phyloP scores from a whole-genome alignment of 345 rosid genomes.

The Pugionium cornutum region DNA sequence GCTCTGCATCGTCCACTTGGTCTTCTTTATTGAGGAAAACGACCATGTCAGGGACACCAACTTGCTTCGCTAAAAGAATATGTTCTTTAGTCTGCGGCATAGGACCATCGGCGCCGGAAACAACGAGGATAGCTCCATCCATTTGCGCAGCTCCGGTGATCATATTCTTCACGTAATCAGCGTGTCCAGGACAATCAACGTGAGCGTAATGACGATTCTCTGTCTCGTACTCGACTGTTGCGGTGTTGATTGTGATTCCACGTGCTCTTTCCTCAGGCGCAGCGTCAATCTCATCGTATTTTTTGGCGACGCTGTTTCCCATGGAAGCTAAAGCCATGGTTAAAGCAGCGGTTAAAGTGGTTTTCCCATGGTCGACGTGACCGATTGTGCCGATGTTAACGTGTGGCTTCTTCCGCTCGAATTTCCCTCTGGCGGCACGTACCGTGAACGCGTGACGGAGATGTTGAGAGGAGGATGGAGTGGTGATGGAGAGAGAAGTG shows the following conservation, averaged over 20 bases:
- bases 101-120: too few species aligned
- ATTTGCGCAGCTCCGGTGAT: slow-evolving; percentile 54
- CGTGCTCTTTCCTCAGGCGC: slow-evolving; percentile 78
- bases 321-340: not conserved
- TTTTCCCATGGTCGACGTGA: slow-evolving; percentile 58
- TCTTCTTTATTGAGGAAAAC: slow-evolving; percentile 88
- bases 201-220: slow-evolving; percentile 43
- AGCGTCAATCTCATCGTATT: slow-evolving; percentile 53
- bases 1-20: slow-evolving; percentile 87
- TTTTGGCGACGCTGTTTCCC: too few species aligned
- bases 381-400: slow-evolving; percentile 57
- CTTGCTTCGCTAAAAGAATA: slow-evolving; percentile 46
- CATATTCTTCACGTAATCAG: slow-evolving; percentile 81
- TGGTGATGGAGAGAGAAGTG: slow-evolving; percentile 31
- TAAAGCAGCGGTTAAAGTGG: slow-evolving; percentile 68
- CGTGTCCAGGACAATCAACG: too few species aligned
- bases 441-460: slow-evolving; percentile 44
- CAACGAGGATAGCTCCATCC: too few species aligned
- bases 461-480: slow-evolving; percentile 23
- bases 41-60: slow-evolving; percentile 84
- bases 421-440: slow-evolving; percentile 72
- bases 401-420: slow-evolving; percentile 81
- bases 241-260: slow-evolving; percentile 29
- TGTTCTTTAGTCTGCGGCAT: too few species aligned
- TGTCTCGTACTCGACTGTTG: slow-evolving; percentile 75